Evolutionary conservation across 2,329 filamentous ascomycete species (phyloP), one percentile per base, ranked within the genome.

Genomic region (Blastomyces parvus): DNA sequence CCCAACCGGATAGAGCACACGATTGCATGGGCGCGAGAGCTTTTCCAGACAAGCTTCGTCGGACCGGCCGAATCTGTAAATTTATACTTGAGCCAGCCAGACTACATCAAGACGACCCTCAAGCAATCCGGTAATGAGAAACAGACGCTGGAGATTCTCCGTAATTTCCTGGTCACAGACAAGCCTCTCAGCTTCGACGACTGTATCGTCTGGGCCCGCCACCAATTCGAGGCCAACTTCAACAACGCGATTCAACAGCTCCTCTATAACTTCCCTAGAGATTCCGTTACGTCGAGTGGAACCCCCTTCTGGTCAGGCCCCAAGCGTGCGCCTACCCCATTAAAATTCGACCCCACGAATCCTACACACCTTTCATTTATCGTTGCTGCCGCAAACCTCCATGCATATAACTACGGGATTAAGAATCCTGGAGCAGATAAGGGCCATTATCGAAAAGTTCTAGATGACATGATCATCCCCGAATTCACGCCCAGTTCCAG

Each of bases 1-100:
- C 94, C 94, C 64, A 99, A 99, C 82, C 88, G 88, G 71, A 99
- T 99, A 71, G 92, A 99, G 79, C 94, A 99, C 77, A 97, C 94
- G 0, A 99, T 99, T 74, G 94, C 94, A 2, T 99, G 94, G 94
- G 88, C 92, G 48, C 90, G 95, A 71, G 94, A 97, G 75, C 84
- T 96, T 67, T 99, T 99, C 78, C 91, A 97, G 79, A 88, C 87
- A 36, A 91, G 88, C 69, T 99, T 97, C 71, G 91, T 96, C 69
- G 94, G 93, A 70, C 91, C 91, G 40, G 89, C 94, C 0, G 91
- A 97, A 77, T 89, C 91, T 44, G 93, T 94, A 73, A 99, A 99
- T 75, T 82, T 96, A 64, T 97, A 99, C 75, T 82, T 99, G 68
- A 90, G 88, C 1, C 90, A 97, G 76, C 87, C 93, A 40, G 90